A percentile compares a stretch with the other conserved stretches of the same genome.
Evolutionary conservation across 306 rosid genomes (phyloP).

Genomic region (Phaseolus lunatus): DNA sequence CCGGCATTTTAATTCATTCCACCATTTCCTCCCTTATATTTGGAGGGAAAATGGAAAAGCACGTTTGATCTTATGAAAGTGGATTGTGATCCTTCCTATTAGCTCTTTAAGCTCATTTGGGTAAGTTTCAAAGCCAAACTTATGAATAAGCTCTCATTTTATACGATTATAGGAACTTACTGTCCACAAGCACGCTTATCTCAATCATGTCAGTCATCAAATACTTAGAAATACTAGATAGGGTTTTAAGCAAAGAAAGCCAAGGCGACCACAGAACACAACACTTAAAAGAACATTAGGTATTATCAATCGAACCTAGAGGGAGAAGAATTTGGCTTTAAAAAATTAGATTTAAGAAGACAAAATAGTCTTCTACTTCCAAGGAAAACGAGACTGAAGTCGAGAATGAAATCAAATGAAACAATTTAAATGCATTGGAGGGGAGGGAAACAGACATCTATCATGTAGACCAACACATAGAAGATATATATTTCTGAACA

Average conservation of each 20-base stretch:
- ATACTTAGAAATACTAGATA: background rate
- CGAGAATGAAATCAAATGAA: conserved; percentile 24
- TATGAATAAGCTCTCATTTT: background rate
- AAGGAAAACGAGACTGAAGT: conserved; percentile 12
- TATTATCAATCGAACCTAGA: background rate
- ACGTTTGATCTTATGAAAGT: background rate
- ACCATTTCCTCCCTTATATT: conserved; percentile 24
- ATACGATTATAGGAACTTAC: background rate
- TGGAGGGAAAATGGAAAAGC: background rate
- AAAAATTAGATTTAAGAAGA: conserved; percentile 5
- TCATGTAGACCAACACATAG: background rate
- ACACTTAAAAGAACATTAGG: background rate
- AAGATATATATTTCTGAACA: background rate
- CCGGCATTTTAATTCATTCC: conserved; percentile 25
- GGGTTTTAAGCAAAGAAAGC: conserved; percentile 20
- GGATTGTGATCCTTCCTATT: background rate
- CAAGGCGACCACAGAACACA: conserved; percentile 1
- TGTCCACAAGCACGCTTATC: background rate
- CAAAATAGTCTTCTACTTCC: conserved; percentile 16
- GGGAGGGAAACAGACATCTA: background rate
- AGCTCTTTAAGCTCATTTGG: background rate
- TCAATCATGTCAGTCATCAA: conserved; percentile 20
- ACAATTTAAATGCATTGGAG: background rate
- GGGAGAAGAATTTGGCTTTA: conserved; percentile 16
- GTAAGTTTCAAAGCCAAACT: background rate